Evolutionary conservation across 179 eudicot genomes (phyloP), one percentile per base, ranked within the genome.

Genomic region (Patellifolia procumbens): DNA sequence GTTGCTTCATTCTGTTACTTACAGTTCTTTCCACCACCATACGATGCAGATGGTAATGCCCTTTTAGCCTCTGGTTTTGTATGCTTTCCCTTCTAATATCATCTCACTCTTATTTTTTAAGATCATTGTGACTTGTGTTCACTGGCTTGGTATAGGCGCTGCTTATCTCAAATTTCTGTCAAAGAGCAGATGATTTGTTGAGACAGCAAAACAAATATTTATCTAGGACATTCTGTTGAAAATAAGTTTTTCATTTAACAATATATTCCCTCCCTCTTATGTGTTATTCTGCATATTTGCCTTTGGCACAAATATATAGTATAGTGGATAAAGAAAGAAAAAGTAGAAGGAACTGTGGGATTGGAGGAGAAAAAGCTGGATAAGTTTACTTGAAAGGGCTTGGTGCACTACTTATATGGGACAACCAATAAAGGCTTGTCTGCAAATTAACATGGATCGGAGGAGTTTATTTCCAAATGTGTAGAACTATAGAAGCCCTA

Each of bases 1-100:
- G 79, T 91, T 17, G 84, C 96, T 68, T 81, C 86, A 31, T 81
- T 92, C 83, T 91, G 97, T 83, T 92, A 91, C 85, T 80, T 92
- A 90, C 97, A 92, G 75, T 91, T 92, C 81, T 92, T 91, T 77
- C 94, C 97, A 48, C 89, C 97, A 35, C 97, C 97, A 8, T 89
- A 91, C 81, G 77, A 89, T 73, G 78, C 52, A 22, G 89, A 91
- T 77, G 97, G 97, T 90, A 87, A 66, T 81, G 37, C 46, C 46
- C 35, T 51, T 46, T 22, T 53, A n/a, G 20, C n/a, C 76, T 39
- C 29, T 20, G 56, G 28, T 55, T 51, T 37, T 20, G 32, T 60
- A 45, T 15, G 49, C 7, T 43, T 52, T 74, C 61, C 63, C 61
- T 62, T 79, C 65, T 52, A 20, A 28, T 43, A 42, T 58, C 26